Base-by-base conservation (phyloP, 2,329 filamentous ascomycete species). In the Xylaria sp. region DNA sequence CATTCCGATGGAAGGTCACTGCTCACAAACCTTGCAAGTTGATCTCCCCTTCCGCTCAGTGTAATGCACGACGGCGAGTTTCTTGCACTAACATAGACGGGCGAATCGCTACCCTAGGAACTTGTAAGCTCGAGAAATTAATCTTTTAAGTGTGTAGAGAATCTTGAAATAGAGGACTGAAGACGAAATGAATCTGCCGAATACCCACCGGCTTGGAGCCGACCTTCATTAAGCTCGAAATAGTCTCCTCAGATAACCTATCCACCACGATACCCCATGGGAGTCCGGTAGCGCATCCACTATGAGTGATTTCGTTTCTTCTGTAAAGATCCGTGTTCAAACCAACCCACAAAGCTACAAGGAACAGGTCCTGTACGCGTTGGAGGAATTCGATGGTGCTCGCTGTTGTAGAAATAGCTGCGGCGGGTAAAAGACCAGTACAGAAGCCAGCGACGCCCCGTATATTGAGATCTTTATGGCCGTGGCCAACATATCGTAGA, bases 231-330 rank as follows among this genome's bases (percentile, higher is more conserved):
- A 49, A 49, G 23, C 20, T 49, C 20, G 46, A 26, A 6, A 64
- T 49, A 33, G 23, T 40, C 31, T 64, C 65, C 48, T 60, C 40
- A 11, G 65, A 64, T 26, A 60, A 26, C 11, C 49, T 60, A 40
- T 67, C 59, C 10, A 67, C 65, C 13, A 67, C 65, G n/a, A 63
- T 28, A 31, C 54, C 63, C 59, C 65, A 67, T 48, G 65, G 54
- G 13, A 60, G 46, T 20, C 40, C 42, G 23, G 60, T 23, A 57
- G 44, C 51, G 28, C 58, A 63, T 38, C 59, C 57, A 13, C 53
- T 51, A 10, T 15, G 33, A 28, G 46, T 44, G 23, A 67, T 46
- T 20, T 67, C 57, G 11, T 48, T 56, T 17, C 44, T 64, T 28
- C 65, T 44, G 28, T 67, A 67, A n/a, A 51, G 40, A 33, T 64